Base-by-base conservation (phyloP, 768 basidiomycete species). In the Lactarius evosmus region DNA sequence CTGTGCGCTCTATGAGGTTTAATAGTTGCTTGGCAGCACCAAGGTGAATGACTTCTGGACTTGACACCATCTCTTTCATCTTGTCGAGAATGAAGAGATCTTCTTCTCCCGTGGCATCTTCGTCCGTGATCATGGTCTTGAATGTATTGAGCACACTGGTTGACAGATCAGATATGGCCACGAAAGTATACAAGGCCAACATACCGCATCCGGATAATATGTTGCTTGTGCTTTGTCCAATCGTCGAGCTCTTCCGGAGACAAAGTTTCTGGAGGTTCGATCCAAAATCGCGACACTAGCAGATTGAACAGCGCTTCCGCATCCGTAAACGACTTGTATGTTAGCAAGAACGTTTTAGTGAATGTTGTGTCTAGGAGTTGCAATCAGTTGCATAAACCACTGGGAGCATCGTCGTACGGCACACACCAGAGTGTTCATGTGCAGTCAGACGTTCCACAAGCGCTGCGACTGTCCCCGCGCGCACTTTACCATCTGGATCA, bases 271-370 rank as follows among this genome's bases (percentile, higher is more conserved):
- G 95, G 96, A 27, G 91, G 81, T 55, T 83, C 79, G 30, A 95
- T 87, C 69, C 82, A 80, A 76, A 94, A 98, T 19, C 96, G 86
- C 50, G 83, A 80, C 7, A 90, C 82, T 22, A 98, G 85, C 19
- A 89, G 79, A 62, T 93, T 87, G 60, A 96, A 88, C 9, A 98
- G 77, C 54, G 93, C 88, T 61, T 91, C 84, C 51, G 91, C 78
- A 6, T 86, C 87, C 17, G 91, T 92, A 75, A 98, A 98, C 0
- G 93, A 95, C 71, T 95, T 93, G 80, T 93, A 97, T 0, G 96
- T 97, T 85, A 97, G 88, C 67, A 98, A 76, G 82, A 98, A 98
- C 0, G 95, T 88, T 72, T 88, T 87, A 73, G 82, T 90, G 76
- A 89, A 96, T 7, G 83, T 83, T 0, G 87, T 82, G 74, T 97